Percentiles rank a stretch among this genome's conserved stretches.
phyloP scores from a whole-genome alignment of 768 basidiomycete genomes.

The Tephrocybe sp. region DNA sequence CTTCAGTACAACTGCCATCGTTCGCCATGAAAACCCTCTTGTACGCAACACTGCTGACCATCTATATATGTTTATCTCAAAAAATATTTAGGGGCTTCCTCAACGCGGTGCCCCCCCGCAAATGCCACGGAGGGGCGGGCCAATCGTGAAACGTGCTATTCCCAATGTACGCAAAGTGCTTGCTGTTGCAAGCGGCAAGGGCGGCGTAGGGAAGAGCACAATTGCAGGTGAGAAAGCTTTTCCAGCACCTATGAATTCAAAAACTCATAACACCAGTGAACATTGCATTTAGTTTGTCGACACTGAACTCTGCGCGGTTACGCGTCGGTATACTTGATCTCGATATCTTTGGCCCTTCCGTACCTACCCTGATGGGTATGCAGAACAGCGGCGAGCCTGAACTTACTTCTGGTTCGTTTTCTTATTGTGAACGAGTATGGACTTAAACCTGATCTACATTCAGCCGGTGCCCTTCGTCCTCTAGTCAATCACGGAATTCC shows the following conservation, averaged over 20 bases:
- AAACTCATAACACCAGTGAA: conserved; percentile 53
- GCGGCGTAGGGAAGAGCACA: conserved; percentile 88
- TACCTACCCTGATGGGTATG: conserved; percentile 92
- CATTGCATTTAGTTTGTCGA: conserved; percentile 73
- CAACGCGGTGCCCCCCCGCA: conserved; percentile 44
- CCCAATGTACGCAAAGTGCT: conserved; percentile 80
- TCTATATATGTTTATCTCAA: neutral
- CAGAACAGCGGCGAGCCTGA: conserved; percentile 75
- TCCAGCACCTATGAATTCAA: neutral
- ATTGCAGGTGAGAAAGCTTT: conserved; percentile 64
- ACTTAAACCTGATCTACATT: neutral
- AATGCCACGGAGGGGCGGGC: conserved; percentile 58
- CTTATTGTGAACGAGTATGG: neutral
- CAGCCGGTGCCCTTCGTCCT: conserved; percentile 80
- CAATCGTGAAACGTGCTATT: conserved; percentile 55
- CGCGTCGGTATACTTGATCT: conserved; percentile 90
- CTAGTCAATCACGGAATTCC: conserved; percentile 86
- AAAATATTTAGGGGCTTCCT: conserved; percentile 26
- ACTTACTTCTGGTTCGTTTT: conserved; percentile 61
- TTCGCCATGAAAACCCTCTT: conserved; percentile 20
- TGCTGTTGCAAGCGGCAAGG: conserved; percentile 90
- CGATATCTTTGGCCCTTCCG: conserved; percentile 93
- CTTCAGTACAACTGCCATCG: conserved; percentile 7
- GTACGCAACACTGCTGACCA: neutral
- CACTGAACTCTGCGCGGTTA: conserved; percentile 41